phyloP scores from a whole-genome alignment of 305 asterid species.

The Fraxinus latifolia region DNA sequence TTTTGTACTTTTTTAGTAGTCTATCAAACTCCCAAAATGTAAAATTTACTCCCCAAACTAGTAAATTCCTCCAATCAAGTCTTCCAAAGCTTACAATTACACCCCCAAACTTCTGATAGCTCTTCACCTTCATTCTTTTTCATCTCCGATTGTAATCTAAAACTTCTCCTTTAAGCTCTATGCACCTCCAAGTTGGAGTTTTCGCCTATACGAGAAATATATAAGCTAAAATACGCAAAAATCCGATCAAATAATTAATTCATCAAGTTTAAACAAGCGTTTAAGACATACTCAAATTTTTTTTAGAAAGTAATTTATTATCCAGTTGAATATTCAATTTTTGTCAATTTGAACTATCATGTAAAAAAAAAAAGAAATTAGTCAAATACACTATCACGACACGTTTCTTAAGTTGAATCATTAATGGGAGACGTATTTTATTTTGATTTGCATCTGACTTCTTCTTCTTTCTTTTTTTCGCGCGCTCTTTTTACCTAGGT shows the following conservation, averaged over 20 bases:
- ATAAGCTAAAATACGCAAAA: no score
- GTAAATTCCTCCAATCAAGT: not conserved
- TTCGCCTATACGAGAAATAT: not conserved
- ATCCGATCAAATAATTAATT: not conserved
- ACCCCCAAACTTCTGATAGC: not conserved
- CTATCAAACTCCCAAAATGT: not conserved
- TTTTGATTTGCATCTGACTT: not conserved
- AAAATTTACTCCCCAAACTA: not conserved
- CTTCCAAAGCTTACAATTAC: not conserved
- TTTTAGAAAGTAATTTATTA: not conserved
- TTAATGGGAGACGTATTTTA: not conserved
- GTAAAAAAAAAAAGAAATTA: no score
- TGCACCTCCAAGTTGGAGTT: not conserved
- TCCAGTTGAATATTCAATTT: not conserved
- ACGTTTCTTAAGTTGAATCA: not conserved
- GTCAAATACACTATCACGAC: not conserved
- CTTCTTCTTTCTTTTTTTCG: no score
- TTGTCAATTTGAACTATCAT: not conserved
- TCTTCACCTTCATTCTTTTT: not conserved
- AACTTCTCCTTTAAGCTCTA: not conserved
- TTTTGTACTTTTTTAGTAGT: not conserved
- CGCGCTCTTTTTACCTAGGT: not conserved
- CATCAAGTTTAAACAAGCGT: not conserved
- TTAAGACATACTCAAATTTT: not conserved
- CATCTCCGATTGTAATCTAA: not conserved